These are phyloP conservation scores for Skeletonema potamos DNA, from an alignment of 108 stramenopile species.

Conservation along the genomic window DNA sequence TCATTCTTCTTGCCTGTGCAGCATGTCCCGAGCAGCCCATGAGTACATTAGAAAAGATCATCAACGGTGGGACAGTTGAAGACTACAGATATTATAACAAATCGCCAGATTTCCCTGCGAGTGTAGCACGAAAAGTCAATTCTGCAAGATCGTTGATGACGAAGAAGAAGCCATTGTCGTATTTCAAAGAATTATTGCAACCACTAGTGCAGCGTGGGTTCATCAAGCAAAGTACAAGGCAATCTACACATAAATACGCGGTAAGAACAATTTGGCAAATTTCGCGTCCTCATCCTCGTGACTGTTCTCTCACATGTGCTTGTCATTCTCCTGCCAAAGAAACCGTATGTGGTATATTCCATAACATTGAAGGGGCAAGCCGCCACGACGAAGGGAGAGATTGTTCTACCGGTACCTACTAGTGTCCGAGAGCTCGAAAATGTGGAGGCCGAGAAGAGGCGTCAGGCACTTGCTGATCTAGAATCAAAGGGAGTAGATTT, in stretches of 20 bases:
- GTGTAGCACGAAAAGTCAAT: conserved; percentile 5
- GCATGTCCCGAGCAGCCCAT: conserved; percentile 43
- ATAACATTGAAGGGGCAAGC: conserved; percentile 45
- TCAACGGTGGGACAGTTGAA: conserved; percentile 56
- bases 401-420: conserved; percentile 71
- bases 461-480: conserved; percentile 46
- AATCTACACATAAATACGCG: conserved; percentile 17
- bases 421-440: conserved; percentile 63
- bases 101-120: conserved; percentile 5
- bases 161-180: conserved; percentile 43
- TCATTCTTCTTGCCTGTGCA: conserved; percentile 50
- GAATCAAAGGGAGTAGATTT: conserved; percentile 52
- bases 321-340: neutral
- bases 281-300: neutral
- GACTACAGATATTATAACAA: conserved; percentile 46
- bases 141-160: conserved; percentile 21
- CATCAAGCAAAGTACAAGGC: conserved; percentile 38
- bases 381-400: conserved; percentile 32
- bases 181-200: conserved; percentile 55
- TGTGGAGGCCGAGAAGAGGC: conserved; percentile 49
- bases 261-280: neutral
- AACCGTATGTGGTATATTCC: conserved; percentile 32
- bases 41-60: conserved; percentile 51
- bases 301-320: neutral
- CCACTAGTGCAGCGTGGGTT: conserved; percentile 45